Conservation (phyloP, 1,284 basidiomycete species). For the Ustilago shanxiensis region DNA sequence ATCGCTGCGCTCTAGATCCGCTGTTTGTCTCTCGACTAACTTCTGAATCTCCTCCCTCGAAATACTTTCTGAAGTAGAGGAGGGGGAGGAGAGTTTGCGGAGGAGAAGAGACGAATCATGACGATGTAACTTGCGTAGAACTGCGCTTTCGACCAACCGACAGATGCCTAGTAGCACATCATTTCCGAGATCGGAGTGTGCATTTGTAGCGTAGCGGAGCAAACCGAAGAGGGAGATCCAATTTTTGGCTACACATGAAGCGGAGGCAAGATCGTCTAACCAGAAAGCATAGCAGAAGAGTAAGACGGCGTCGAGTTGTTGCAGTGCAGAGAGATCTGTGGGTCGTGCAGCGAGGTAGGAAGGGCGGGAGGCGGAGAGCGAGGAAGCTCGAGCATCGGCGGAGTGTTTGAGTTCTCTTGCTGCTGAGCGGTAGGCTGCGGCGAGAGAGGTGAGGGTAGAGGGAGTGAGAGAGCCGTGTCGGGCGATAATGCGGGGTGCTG, state of each 20-base stretch:
- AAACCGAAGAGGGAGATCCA: conserved; percentile 54
- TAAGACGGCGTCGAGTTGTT: conserved; percentile 72
- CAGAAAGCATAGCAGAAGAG: conserved; percentile 73
- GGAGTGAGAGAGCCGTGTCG: conserved; percentile 1
- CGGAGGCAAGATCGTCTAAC: conserved; percentile 70
- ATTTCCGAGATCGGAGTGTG: conserved; percentile 38
- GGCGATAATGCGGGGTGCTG: neutral
- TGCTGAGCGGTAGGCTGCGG: conserved; percentile 35
- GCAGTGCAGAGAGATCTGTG: conserved; percentile 69
- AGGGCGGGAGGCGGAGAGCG: conserved; percentile 13
- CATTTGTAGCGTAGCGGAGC: conserved; percentile 42
- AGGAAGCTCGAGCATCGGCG: conserved; percentile 55
- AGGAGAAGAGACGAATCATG: conserved; percentile 44
- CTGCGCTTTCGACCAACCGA: conserved; percentile 44
- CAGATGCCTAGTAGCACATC: conserved; percentile 49
- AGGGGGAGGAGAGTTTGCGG: neutral
- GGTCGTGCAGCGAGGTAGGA: conserved; percentile 36
- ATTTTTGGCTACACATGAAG: conserved; percentile 29
- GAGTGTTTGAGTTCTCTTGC: conserved; percentile 69
- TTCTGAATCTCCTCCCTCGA: neutral
- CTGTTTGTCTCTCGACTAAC: conserved; percentile 6
- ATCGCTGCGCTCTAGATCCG: conserved; percentile 26
- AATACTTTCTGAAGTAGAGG: neutral
- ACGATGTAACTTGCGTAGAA: conserved; percentile 42
- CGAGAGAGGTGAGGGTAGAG: conserved; percentile 5